Base-by-base conservation (phyloP, 148 eudicot species). In the Suaeda aralocaspica region DNA sequence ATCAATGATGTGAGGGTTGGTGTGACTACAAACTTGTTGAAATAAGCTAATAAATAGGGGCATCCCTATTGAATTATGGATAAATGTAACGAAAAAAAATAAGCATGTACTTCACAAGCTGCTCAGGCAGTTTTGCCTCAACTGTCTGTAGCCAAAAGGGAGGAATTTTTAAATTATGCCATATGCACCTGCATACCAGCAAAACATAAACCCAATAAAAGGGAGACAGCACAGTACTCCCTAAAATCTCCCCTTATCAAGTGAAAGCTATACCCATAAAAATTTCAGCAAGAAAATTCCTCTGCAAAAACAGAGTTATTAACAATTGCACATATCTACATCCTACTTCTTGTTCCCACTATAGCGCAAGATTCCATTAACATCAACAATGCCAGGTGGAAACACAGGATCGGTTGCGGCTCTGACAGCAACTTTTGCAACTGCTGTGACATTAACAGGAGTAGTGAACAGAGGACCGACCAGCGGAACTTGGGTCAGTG, bases 321-420 rank as follows among this genome's bases (percentile, higher is more conserved):
- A 59, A 14, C 15, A 6, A 14, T 42, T 46, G 34, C 36, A 42
- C 46, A 60, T 44, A 71, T 31, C 60, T 50, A 46, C 12, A 59
- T 56, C 52, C 71, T 77, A 71, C 71, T 65, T 71, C 45, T 67
- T 82, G 64, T 85, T 88, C 56, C 85, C 82, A 65, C 96, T 79
- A 72, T 88, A 86, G 8, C 88, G 87, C 44, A 76, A 6, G 51
- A 90, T 81, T 49, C 96, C 96, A 72, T 81, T 60, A 28, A 86
- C 90, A 69, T 90, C 96, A 11, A 90, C 69, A 1, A 90, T 84
- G 56, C 96, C 96, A 16, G 96, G 96, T 16, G 96, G 96, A 70
- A 90, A 90, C 18, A 86, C 92, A 64, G 89, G 89, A 74, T 90
- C 96, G 26, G 85, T 84, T 48, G 92, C 96, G n/a, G 90, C 96